Evolutionary conservation across 2,329 filamentous ascomycete species (phyloP).

Genomic region (Piedraia hortae): DNA sequence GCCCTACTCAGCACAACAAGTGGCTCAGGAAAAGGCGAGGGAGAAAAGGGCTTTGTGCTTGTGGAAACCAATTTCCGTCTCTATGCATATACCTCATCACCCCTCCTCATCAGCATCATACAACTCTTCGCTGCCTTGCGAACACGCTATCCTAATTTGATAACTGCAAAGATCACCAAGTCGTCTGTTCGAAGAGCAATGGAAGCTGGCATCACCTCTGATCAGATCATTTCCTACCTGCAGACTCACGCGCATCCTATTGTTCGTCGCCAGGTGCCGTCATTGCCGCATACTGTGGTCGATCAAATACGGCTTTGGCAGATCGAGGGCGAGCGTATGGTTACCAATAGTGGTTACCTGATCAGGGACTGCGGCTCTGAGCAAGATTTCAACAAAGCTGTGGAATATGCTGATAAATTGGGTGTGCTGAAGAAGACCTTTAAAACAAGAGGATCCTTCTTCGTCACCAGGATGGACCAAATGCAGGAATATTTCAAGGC

Average conservation of each 20-base stretch:
- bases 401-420: slow-evolving; percentile 59
- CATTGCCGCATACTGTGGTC: slow-evolving; percentile 81
- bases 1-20: slow-evolving; percentile 40
- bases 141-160: slow-evolving; percentile 81
- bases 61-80: slow-evolving; percentile 94
- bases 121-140: slow-evolving; percentile 68
- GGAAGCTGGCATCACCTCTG: slow-evolving; percentile 66
- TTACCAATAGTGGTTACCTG: slow-evolving; percentile 53
- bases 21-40: slow-evolving; percentile 15
- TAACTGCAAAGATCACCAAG: slow-evolving; percentile 73
- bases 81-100: slow-evolving; percentile 87
- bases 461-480: slow-evolving; percentile 75
- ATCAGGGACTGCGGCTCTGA: slow-evolving; percentile 52
- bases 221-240: slow-evolving; percentile 87
- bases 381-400: slow-evolving; percentile 41
- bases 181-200: slow-evolving; percentile 71
- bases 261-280: slow-evolving; percentile 45
- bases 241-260: slow-evolving; percentile 83
- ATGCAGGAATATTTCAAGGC: slow-evolving; percentile 48
- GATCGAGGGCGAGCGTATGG: slow-evolving; percentile 85
- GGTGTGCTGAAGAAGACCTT: slow-evolving; percentile 76
- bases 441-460: slow-evolving; percentile 57
- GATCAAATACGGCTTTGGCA: slow-evolving; percentile 97
- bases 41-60: slow-evolving; percentile 58
- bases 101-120: slow-evolving; percentile 81